Evolutionary conservation across 108 stramenopile genomes (phyloP).

Genomic region (Nitzschia palea): DNA sequence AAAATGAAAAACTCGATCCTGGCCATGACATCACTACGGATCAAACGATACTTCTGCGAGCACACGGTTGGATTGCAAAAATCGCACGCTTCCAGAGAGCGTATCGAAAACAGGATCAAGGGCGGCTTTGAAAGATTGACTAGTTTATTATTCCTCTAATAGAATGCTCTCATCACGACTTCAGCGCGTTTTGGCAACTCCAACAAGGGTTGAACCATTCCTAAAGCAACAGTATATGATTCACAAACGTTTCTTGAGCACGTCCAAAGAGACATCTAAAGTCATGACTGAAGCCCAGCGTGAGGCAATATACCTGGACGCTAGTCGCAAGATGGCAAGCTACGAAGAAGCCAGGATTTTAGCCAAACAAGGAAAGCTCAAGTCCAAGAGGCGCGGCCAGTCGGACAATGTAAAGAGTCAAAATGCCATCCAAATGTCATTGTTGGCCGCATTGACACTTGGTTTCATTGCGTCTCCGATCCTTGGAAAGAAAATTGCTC

Average conservation of each 20-base stretch:
- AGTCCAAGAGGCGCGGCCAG: slow-evolving; percentile 39
- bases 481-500: slow-evolving; percentile 76
- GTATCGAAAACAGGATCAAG: too few species aligned
- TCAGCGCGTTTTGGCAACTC: too few species aligned
- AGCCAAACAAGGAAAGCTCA: slow-evolving; percentile 45
- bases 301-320: slow-evolving; percentile 49
- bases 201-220: too few species aligned
- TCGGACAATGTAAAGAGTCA: slow-evolving; percentile 29
- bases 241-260: slow-evolving; percentile 1
- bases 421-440: slow-evolving; percentile 54
- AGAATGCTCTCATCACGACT: slow-evolving; percentile 3
- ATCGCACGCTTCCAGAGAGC: too few species aligned
- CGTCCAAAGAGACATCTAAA: background rate
- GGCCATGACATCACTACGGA: too few species aligned
- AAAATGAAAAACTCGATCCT: too few species aligned
- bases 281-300: slow-evolving; percentile 29
- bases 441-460: slow-evolving; percentile 50
- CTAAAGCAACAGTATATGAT: background rate
- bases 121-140: too few species aligned
- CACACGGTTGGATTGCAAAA: too few species aligned
- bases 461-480: slow-evolving; percentile 72
- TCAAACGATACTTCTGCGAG: too few species aligned
- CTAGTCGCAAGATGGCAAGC: slow-evolving; percentile 65
- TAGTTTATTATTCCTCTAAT: background rate
- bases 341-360: slow-evolving; percentile 64